Conservation (phyloP, 2,329 filamentous ascomycete species). For the Zelopaecilomyces penicillatus region DNA sequence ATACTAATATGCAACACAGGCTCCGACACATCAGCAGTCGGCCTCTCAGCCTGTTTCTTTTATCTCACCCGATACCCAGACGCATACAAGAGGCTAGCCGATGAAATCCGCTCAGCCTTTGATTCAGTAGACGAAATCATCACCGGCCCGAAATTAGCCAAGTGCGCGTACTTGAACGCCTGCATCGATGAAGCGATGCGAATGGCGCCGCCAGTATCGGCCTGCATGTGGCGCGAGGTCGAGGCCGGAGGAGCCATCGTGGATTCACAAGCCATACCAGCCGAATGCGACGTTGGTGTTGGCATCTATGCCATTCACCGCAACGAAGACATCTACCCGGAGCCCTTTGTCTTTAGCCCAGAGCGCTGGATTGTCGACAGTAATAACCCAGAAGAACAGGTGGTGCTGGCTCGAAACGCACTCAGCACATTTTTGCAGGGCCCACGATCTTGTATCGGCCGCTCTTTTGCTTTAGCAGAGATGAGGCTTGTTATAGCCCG, state of each 20-base stretch:
- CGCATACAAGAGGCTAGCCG: slow-evolving; percentile 18
- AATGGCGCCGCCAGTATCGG: slow-evolving; percentile 10
- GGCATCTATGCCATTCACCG: slow-evolving; percentile 14
- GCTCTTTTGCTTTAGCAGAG: too few species aligned
- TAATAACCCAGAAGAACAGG: too few species aligned
- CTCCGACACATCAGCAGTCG: slow-evolving; percentile 31
- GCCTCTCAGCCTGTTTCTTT: slow-evolving; percentile 27
- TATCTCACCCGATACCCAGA: slow-evolving; percentile 28
- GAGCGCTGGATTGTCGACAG: slow-evolving; percentile 6
- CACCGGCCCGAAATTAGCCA: slow-evolving; percentile 20
- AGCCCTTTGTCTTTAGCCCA: slow-evolving; percentile 5
- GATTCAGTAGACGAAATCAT: slow-evolving; percentile 25
- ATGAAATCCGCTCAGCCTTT: slow-evolving; percentile 24
- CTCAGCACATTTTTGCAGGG: too few species aligned
- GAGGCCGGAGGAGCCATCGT: slow-evolving; percentile 7
- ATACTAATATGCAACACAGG: slow-evolving; percentile 16
- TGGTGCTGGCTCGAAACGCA: too few species aligned
- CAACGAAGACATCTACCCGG: slow-evolving; percentile 4
- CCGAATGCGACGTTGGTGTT: slow-evolving; percentile 11
- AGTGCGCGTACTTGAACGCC: slow-evolving; percentile 30
- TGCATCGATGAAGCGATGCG: slow-evolving; percentile 26
- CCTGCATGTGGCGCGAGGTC: slow-evolving; percentile 12
- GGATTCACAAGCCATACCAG: slow-evolving; percentile 11
- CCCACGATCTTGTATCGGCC: too few species aligned
- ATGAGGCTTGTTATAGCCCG: too few species aligned